These are phyloP conservation scores for Sporisorium reilianum DNA, from an alignment of 1,284 basidiomycete genomes.

Conservation along the genomic window DNA sequence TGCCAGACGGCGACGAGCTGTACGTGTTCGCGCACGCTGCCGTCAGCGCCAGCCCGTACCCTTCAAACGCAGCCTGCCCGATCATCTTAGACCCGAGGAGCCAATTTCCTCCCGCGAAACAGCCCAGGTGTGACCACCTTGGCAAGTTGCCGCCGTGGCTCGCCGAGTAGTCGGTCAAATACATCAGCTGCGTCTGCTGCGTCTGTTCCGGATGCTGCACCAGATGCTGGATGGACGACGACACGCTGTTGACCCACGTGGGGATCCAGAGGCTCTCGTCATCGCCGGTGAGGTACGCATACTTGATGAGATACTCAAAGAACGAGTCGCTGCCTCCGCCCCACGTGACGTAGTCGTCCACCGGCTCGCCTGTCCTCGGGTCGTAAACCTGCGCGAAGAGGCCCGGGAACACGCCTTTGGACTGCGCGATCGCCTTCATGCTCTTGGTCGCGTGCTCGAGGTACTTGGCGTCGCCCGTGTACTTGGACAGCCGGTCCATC, in stretches of 20 bases:
- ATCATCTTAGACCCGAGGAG: constrained; percentile 61
- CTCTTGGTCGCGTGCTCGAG: constrained; percentile 36
- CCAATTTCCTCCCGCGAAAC: constrained; percentile 62
- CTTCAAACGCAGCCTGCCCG: constrained; percentile 25
- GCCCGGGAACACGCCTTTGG: constrained; percentile 48
- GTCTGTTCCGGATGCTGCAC: constrained; percentile 46
- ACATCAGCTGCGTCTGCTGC: constrained; percentile 33
- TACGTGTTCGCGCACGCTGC: constrained; percentile 56
- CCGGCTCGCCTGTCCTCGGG: constrained; percentile 16
- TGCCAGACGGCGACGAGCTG: constrained; percentile 47
- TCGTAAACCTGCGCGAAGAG: constrained; percentile 45
- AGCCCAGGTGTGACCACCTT: constrained; percentile 57
- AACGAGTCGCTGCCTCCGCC: constrained; percentile 63
- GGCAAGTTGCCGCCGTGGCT: constrained; percentile 45
- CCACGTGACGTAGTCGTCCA: constrained; percentile 58
- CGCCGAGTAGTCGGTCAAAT: constrained; percentile 53
- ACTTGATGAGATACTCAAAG: constrained; percentile 65
- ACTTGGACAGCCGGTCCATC: constrained; percentile 56
- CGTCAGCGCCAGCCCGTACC: constrained; percentile 55
- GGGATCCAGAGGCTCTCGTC: constrained; percentile 44
- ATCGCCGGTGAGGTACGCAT: constrained; percentile 50
- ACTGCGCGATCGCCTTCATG: constrained; percentile 55
- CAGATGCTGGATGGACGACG: constrained; percentile 51
- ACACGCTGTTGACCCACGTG: constrained; percentile 55
- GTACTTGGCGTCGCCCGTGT: constrained; percentile 55